Evolutionary conservation across 202 grass and related monocot genomes (phyloP), one percentile per base, ranked within the genome.

Genomic region (Saccharum hybrid): DNA sequence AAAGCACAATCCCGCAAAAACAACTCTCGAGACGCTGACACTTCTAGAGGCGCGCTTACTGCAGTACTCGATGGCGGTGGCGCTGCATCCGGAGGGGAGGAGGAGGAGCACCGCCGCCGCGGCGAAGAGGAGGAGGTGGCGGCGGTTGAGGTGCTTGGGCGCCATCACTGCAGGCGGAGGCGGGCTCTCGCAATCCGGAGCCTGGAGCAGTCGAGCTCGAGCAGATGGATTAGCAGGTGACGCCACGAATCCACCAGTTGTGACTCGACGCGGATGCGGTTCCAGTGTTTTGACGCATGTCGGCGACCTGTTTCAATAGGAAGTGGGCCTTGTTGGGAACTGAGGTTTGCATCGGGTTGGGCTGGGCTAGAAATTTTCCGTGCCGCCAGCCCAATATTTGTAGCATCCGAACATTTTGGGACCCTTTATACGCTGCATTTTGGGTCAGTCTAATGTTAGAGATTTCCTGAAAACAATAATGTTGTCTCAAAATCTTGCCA

Each of bases 51-150:
- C 46, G 10, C 78, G 42, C 78, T 88, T 64, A 93, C 91, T 86
- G 91, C 91, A 93, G 74, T 90, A 90, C 11, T 86, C 38, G 56
- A 90, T 80, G 8, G 83, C 65, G 14, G 85, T 75, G 67, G 91
- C 82, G 39, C 67, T 1, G 61, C 63, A 72, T 4, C 65, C 71
- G 48, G 68, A 67, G 60, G 85, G 60, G 36, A 81, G 33, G 75
- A 85, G 65, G n/a, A 80, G 42, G 15, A 78, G 8, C 12, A 54
- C 23, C 18, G 26, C 19, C 45, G 80, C 69, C 6, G 62, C 62
- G 45, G 75, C 34, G 75, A 80, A 11, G 76, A 88, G n/a, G 74
- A 76, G 80, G 39, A 8, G 8, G 41, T 9, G 72, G 54, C 9
- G 63, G 52, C 21, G 19, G 71, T 46, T 13, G 75, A 7, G 70